Conservation (phyloP, 2,329 filamentous ascomycete species). For the Neonectria magnoliae region DNA sequence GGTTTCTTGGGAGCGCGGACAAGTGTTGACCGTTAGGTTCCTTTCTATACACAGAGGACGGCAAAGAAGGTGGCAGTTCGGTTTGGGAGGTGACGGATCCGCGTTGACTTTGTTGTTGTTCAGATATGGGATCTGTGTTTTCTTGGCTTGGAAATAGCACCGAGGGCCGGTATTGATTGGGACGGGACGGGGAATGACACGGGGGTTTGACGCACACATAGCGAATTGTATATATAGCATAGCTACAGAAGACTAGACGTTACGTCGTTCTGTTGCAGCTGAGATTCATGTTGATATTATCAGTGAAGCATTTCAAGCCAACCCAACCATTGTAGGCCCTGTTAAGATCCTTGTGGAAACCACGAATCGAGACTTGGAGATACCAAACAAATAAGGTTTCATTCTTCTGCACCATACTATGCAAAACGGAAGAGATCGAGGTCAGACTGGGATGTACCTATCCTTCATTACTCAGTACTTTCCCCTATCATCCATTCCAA, state of each 20-base stretch:
- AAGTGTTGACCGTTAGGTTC: conserved; percentile 11
- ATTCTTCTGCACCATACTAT: background rate
- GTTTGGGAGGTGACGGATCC: conserved; percentile 1
- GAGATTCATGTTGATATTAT: background rate
- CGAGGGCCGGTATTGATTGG: background rate
- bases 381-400: background rate
- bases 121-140: conserved; percentile 6
- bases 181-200: background rate
- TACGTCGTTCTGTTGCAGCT: background rate
- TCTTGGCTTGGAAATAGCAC: conserved; percentile 11
- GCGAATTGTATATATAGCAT: conserved; percentile 15
- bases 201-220: background rate
- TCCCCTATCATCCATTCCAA: background rate
- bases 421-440: background rate
- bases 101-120: conserved; percentile 7
- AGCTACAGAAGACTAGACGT: background rate
- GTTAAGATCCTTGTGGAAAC: background rate
- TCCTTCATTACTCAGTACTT: background rate
- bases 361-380: background rate
- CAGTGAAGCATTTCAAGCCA: background rate
- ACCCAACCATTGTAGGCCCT: background rate
- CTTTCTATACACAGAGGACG: background rate
- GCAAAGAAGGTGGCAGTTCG: conserved; percentile 5
- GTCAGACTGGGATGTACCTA: background rate
- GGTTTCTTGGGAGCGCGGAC: conserved; percentile 1